These are phyloP conservation scores for Aquilaria sinensis DNA, from an alignment of 345 rosid species.

Conservation along the genomic window DNA sequence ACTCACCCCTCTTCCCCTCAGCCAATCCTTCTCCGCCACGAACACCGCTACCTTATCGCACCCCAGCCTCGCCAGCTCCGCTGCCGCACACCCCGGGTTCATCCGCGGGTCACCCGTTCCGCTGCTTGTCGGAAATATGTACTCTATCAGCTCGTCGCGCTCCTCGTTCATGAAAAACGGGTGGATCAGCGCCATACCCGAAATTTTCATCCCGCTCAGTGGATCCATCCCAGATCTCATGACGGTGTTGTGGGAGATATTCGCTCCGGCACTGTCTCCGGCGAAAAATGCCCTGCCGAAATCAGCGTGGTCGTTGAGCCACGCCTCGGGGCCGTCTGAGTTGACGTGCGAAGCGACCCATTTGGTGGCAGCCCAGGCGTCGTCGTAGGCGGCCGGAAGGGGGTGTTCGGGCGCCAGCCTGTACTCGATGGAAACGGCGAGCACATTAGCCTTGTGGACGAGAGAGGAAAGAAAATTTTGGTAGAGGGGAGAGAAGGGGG, in stretches of 20 bases:
- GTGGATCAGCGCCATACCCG: slow-evolving; percentile 21
- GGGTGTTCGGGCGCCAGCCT: slow-evolving; percentile 43
- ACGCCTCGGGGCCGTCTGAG: slow-evolving; percentile 32
- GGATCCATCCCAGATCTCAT: slow-evolving; percentile 19
- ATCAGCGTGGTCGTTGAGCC: slow-evolving; percentile 32
- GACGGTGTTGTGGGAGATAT: slow-evolving; percentile 24
- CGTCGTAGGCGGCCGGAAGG: slow-evolving; percentile 35
- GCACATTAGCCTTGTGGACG: slow-evolving; percentile 16
- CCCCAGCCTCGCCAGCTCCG: slow-evolving; percentile 26
- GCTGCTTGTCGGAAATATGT: slow-evolving; percentile 28
- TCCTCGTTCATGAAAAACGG: slow-evolving; percentile 32
- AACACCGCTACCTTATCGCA: slow-evolving; percentile 33
- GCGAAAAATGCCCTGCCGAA: slow-evolving; percentile 23
- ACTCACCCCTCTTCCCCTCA: slow-evolving; percentile 22
- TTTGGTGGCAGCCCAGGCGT: slow-evolving; percentile 34
- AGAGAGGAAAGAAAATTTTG: slow-evolving; percentile 7
- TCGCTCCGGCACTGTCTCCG: slow-evolving; percentile 55
- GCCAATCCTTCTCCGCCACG: slow-evolving; percentile 33
- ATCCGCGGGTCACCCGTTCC: slow-evolving; percentile 31
- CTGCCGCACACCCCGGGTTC: slow-evolving; percentile 22
- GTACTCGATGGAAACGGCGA: slow-evolving; percentile 29
- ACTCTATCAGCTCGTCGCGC: slow-evolving; percentile 21
- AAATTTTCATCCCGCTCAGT: slow-evolving; percentile 17
- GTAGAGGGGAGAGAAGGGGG: slow-evolving; percentile 19
- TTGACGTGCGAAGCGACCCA: slow-evolving; percentile 32